phyloP scores from a whole-genome alignment of 2,329 filamentous ascomycete species.

The Stachybotrys chartarum region DNA sequence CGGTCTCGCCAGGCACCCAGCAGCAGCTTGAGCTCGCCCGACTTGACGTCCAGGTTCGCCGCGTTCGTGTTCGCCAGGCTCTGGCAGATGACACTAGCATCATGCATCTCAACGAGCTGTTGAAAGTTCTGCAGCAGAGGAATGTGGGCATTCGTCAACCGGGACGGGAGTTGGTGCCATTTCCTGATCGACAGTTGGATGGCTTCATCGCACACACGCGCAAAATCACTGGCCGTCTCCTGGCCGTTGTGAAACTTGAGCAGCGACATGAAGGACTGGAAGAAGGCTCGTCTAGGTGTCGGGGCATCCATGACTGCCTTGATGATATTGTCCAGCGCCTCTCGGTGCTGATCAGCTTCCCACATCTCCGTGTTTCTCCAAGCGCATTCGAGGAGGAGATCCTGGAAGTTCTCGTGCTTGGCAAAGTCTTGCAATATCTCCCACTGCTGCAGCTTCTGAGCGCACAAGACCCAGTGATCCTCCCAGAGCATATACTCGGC shows the following conservation, averaged over 20 bases:
- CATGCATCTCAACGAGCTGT: conserved; percentile 91
- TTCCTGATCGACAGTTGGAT: conserved; percentile 96
- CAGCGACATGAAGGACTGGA: conserved; percentile 96
- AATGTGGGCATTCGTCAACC: conserved; percentile 91
- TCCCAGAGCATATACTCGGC: conserved; percentile 99
- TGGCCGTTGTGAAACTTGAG: conserved; percentile 90
- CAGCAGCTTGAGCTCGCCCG: conserved; percentile 87
- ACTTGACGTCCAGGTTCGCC: conserved; percentile 85
- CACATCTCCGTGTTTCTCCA: conserved; percentile 96
- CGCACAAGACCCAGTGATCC: conserved; percentile 97
- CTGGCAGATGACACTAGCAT: conserved; percentile 92
- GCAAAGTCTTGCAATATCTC: conserved; percentile 96
- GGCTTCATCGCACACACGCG: conserved; percentile 86
- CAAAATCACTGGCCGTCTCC: conserved; percentile 73
- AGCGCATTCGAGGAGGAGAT: conserved; percentile 87
- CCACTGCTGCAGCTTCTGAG: conserved; percentile 98
- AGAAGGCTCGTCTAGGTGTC: conserved; percentile 88
- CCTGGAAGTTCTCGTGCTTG: conserved; percentile 98
- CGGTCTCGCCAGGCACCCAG: conserved; percentile 93
- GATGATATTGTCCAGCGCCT: conserved; percentile 86
- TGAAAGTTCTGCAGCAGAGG: conserved; percentile 96
- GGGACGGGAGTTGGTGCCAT: conserved; percentile 95
- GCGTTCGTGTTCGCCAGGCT: conserved; percentile 81
- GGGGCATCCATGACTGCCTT: conserved; percentile 97
- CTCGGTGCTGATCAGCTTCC: conserved; percentile 77